Percentiles rank a stretch among this genome's conserved stretches.
Evolutionary conservation across 495 filamentous ascomycete species (phyloP).

Genomic region (Barbatosphaeria neglecta): DNA sequence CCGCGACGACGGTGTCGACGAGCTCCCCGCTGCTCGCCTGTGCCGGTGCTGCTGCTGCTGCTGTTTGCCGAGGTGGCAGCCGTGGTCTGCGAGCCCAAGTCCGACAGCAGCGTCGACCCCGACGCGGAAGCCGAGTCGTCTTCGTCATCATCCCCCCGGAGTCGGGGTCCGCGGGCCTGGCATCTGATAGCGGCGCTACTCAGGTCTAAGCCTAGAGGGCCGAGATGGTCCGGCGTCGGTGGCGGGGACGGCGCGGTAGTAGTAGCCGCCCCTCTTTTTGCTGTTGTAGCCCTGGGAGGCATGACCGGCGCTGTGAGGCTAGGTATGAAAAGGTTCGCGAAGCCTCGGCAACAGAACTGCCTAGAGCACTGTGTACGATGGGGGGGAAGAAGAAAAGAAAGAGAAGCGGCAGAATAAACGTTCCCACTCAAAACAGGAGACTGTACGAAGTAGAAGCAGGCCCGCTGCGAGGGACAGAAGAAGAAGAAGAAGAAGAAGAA

Average conservation of each 20-base stretch:
- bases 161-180: slow-evolving; percentile 14
- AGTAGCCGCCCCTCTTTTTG: not conserved
- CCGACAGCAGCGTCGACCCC: too few relatives aligned
- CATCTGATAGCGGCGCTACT: not conserved
- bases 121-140: slow-evolving; percentile 15
- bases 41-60: not conserved
- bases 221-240: not conserved
- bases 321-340: not conserved
- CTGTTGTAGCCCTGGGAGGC: not conserved
- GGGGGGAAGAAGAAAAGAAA: too few relatives aligned
- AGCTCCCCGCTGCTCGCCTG: not conserved
- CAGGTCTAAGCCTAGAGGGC: not conserved
- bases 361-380: too few relatives aligned
- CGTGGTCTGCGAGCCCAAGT: slow-evolving; percentile 15
- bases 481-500: not conserved
- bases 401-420: too few relatives aligned
- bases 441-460: not conserved
- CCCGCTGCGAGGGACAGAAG: not conserved
- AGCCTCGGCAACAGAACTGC: too few relatives aligned
- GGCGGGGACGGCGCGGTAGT: not conserved
- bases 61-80: not conserved
- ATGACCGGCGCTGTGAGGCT: not conserved
- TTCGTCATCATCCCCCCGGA: too few relatives aligned
- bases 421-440: too few relatives aligned
- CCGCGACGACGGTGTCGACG: too few relatives aligned